Evolutionary conservation across 2,329 filamentous ascomycete species (phyloP).

Genomic region (Fusarium begoniae): DNA sequence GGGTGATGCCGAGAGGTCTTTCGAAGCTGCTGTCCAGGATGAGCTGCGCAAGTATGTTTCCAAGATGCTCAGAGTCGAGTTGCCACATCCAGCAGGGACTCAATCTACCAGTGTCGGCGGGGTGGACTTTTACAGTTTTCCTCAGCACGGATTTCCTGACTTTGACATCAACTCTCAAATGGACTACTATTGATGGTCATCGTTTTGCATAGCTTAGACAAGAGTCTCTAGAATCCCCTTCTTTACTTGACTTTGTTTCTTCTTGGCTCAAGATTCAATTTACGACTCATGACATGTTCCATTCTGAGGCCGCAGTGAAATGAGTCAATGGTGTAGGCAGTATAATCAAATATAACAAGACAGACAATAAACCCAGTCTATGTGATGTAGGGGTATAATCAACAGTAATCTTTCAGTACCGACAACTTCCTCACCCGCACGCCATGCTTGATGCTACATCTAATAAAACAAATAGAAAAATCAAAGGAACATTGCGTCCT

Average conservation of each 20-base stretch:
- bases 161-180: slow-evolving; percentile 9
- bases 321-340: background rate
- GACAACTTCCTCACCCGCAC: slow-evolving; percentile 1
- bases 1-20: slow-evolving; percentile 29
- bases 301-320: background rate
- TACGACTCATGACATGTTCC: background rate
- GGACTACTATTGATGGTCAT: background rate
- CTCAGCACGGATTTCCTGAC: background rate
- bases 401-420: slow-evolving; percentile 16
- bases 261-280: background rate
- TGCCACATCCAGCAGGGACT: slow-evolving; percentile 26
- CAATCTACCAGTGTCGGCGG: background rate
- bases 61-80: slow-evolving; percentile 20
- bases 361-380: slow-evolving; percentile 16
- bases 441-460: slow-evolving; percentile 21
- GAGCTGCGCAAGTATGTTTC: slow-evolving; percentile 33
- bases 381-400: slow-evolving; percentile 35
- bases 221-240: background rate
- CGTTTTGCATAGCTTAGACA: background rate
- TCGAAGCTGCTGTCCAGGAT: slow-evolving; percentile 25
- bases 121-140: background rate
- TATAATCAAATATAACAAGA: slow-evolving; percentile 9
- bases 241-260: background rate
- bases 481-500: background rate
- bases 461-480: slow-evolving; percentile 17